Evolutionary conservation across 257 asterid species (phyloP).

Genomic region (Salvia splendens): DNA sequence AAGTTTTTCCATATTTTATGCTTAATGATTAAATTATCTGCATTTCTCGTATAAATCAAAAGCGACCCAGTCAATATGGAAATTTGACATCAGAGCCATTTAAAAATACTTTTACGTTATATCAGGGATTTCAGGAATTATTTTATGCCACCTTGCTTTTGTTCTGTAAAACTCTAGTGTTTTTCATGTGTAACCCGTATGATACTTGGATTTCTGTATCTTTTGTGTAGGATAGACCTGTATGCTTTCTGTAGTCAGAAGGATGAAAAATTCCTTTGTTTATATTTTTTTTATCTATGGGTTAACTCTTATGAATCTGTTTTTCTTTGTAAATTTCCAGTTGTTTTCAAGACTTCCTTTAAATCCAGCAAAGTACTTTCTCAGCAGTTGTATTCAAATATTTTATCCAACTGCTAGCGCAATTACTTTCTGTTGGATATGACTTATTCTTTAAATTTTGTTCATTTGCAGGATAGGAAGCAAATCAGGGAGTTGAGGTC

Average conservation of each 20-base stretch:
- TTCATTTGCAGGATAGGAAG: constrained; percentile 63
- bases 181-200: not conserved
- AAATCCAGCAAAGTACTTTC: not conserved
- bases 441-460: constrained; percentile 30
- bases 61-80: constrained; percentile 2
- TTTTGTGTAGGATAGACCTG: not conserved
- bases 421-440: not conserved
- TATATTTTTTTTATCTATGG: not conserved
- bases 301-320: not conserved
- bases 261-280: no score
- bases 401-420: constrained; percentile 13
- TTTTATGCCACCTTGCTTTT: not conserved
- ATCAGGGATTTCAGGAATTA: not conserved
- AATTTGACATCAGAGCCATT: not conserved
- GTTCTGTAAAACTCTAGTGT: not conserved
- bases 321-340: not conserved
- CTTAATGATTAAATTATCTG: constrained; percentile 10
- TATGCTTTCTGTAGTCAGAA: not conserved
- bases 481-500: constrained; percentile 86
- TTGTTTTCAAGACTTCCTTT: constrained; percentile 4
- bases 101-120: not conserved
- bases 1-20: not conserved
- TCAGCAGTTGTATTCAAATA: not conserved
- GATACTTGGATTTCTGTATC: not conserved
- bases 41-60: not conserved